Evolutionary conservation across 2,329 filamentous ascomycete species (phyloP).

Genomic region (Fusarium longipes): DNA sequence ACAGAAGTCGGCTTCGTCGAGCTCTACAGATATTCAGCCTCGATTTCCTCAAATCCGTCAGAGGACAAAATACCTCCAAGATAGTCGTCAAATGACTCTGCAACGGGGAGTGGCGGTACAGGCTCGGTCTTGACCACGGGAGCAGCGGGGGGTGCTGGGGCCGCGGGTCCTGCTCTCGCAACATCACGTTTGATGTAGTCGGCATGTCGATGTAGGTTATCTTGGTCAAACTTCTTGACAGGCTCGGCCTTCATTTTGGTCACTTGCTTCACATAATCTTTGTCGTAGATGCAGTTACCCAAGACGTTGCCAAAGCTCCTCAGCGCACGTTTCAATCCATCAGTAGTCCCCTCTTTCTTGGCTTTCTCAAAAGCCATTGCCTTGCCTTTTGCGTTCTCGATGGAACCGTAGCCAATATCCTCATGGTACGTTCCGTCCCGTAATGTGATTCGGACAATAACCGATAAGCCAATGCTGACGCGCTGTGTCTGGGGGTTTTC

Average conservation of each 20-base stretch:
- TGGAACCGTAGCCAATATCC: conserved; percentile 96
- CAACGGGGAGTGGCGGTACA: conserved; percentile 17
- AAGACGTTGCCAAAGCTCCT: conserved; percentile 95
- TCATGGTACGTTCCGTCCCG: conserved; percentile 97
- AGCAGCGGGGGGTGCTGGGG: conserved; percentile 17
- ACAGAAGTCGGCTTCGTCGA: conserved; percentile 82
- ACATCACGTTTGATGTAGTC: conserved; percentile 76
- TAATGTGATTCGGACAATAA: conserved; percentile 89
- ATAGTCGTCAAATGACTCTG: conserved; percentile 64
- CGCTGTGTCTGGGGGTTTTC: conserved; percentile 82
- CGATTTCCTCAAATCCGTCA: conserved; percentile 52
- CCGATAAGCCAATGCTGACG: conserved; percentile 86
- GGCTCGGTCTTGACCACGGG: conserved; percentile 48
- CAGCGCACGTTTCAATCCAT: conserved; percentile 88
- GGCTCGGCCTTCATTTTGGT: conserved; percentile 86
- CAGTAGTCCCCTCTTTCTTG: conserved; percentile 97
- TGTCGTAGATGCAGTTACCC: conserved; percentile 99
- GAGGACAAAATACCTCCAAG: conserved; percentile 60
- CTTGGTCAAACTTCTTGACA: conserved; percentile 77
- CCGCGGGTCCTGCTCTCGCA: conserved; percentile 40
- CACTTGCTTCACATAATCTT: conserved; percentile 91
- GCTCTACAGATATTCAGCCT: conserved; percentile 64
- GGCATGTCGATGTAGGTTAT: conserved; percentile 82
- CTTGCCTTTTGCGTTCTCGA: conserved; percentile 96
- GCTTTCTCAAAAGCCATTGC: conserved; percentile 97